These are phyloP conservation scores for Microcyclospora pomicola DNA, from an alignment of 2,329 filamentous ascomycete species.

Conservation along the genomic window DNA sequence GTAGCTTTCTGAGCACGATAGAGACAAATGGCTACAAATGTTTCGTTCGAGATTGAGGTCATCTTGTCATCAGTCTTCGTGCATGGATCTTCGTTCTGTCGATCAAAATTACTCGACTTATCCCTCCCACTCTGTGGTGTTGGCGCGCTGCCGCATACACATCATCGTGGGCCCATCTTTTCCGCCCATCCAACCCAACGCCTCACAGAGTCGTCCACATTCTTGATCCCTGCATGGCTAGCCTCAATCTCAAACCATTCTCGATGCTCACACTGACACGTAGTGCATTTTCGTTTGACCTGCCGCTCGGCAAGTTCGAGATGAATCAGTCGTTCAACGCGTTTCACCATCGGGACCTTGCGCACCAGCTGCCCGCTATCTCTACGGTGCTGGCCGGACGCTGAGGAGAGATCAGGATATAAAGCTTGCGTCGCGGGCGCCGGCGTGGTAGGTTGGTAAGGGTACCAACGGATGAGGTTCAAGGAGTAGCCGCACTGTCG, in stretches of 20 bases:
- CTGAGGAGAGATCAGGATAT: conserved; percentile 19
- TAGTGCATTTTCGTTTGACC: conserved; percentile 52
- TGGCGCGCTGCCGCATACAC: background rate
- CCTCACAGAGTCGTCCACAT: conserved; percentile 59
- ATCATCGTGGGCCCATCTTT: conserved; percentile 2
- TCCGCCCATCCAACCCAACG: conserved; percentile 71
- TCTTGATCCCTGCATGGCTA: conserved; percentile 52
- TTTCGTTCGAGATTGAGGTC: too few relatives aligned
- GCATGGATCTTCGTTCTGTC: too few relatives aligned
- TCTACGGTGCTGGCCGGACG: conserved; percentile 4
- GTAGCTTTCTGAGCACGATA: too few relatives aligned
- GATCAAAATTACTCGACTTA: too few relatives aligned
- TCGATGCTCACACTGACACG: conserved; percentile 71
- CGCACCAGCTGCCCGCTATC: conserved; percentile 26
- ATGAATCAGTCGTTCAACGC: conserved; percentile 81
- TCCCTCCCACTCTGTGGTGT: too few relatives aligned
- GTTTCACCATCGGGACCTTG: conserved; percentile 73
- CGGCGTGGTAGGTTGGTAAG: conserved; percentile 44
- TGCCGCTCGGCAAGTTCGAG: conserved; percentile 57
- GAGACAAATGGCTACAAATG: too few relatives aligned
- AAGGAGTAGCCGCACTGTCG: conserved; percentile 84
- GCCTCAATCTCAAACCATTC: conserved; percentile 94
- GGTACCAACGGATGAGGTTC: conserved; percentile 82
- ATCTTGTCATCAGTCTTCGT: too few relatives aligned
- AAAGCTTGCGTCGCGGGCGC: conserved; percentile 2